These are phyloP conservation scores for Cyberlindnera mississippiensis DNA, from an alignment of 805 yeast species.

Conservation along the genomic window DNA sequence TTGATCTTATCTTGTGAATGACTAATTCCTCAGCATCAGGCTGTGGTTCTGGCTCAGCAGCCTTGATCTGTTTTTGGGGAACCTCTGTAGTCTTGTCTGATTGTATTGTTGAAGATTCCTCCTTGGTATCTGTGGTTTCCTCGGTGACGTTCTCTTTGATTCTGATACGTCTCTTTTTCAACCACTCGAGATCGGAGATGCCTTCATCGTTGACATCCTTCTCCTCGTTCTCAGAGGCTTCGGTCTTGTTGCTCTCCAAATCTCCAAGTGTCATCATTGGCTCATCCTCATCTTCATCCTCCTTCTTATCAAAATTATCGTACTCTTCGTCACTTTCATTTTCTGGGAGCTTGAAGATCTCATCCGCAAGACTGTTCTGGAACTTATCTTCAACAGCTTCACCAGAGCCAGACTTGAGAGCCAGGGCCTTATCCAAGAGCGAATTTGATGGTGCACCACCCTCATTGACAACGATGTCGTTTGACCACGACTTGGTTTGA, in stretches of 20 bases:
- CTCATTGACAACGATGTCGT: conserved; percentile 34
- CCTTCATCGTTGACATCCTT: conserved; percentile 36
- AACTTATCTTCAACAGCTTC: conserved; percentile 13
- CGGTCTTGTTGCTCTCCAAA: conserved; percentile 22
- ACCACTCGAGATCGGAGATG: conserved; percentile 84
- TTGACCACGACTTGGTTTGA: conserved; percentile 72
- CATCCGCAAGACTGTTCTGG: conserved; percentile 24
- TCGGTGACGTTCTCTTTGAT: conserved; percentile 47
- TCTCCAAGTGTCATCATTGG: conserved; percentile 44
- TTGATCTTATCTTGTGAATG: conserved; percentile 49
- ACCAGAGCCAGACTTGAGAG: conserved; percentile 28
- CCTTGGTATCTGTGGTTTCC: conserved; percentile 11
- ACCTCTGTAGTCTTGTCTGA: conserved; percentile 10
- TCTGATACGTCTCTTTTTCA: conserved; percentile 67
- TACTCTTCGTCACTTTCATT: conserved; percentile 45
- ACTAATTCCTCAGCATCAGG: conserved; percentile 38
- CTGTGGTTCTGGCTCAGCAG: conserved; percentile 25
- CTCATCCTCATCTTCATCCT: conserved; percentile 43
- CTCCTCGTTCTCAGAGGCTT: conserved; percentile 28
- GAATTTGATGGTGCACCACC: conserved; percentile 35
- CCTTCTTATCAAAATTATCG: conserved; percentile 31
- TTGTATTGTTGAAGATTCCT: conserved; percentile 12
- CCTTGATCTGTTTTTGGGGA: conserved; percentile 21
- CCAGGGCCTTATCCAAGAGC: conserved; percentile 37
- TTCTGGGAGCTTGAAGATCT: conserved; percentile 28